Percentiles rank a stretch among this genome's conserved stretches.
These are phyloP conservation scores for Zygosaccharomyces pseudobailii DNA, from an alignment of 1,139 yeast genomes.

Conservation along the genomic window DNA sequence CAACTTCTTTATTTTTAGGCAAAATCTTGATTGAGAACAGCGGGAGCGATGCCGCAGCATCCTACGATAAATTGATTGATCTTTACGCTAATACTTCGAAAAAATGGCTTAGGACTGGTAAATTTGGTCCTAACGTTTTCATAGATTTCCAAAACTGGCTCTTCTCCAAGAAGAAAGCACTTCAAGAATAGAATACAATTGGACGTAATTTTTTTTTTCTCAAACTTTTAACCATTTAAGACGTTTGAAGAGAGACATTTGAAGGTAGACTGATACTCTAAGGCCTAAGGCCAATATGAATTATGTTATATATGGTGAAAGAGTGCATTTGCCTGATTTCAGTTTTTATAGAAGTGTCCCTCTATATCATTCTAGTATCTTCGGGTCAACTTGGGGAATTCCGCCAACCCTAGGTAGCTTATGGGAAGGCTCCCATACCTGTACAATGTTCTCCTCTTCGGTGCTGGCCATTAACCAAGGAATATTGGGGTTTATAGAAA, in stretches of 20 bases:
- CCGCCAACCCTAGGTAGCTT: slow-evolving; percentile 39
- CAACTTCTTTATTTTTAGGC: slow-evolving; percentile 49
- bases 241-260: not conserved
- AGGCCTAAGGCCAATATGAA: too few species aligned
- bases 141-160: slow-evolving; percentile 82
- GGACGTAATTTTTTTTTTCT: too few species aligned
- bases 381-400: slow-evolving; percentile 17
- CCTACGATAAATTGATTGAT: slow-evolving; percentile 43
- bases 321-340: too few species aligned
- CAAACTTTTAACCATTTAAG: too few species aligned
- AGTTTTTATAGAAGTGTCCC: too few species aligned
- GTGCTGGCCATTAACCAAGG: slow-evolving; percentile 73
- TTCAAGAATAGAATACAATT: not conserved
- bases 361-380: slow-evolving; percentile 17
- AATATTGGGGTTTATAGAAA: slow-evolving; percentile 58
- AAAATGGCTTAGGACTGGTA: too few species aligned
- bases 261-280: not conserved
- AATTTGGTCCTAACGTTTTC: slow-evolving; percentile 58
- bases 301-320: too few species aligned
- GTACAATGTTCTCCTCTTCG: slow-evolving; percentile 74
- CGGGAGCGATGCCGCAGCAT: slow-evolving; percentile 18
- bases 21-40: slow-evolving; percentile 44
- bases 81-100: slow-evolving; percentile 54
- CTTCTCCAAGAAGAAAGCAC: slow-evolving; percentile 38
- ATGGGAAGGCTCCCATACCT: slow-evolving; percentile 65